phyloP scores from a whole-genome alignment of 2,329 filamentous ascomycete genomes.

The Aspergillus sp. region DNA sequence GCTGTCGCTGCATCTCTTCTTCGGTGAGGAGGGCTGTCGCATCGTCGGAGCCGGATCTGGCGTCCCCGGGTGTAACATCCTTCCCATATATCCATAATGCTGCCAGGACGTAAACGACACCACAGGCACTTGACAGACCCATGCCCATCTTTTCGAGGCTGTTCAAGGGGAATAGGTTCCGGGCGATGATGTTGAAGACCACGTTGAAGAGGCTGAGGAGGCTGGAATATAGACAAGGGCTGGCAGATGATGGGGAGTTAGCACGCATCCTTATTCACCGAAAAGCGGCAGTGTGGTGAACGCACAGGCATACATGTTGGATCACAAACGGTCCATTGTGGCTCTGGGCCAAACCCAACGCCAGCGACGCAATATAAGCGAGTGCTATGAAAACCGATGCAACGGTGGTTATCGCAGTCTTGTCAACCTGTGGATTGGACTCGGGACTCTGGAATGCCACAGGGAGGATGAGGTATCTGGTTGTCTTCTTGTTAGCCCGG shows the following conservation, averaged over 20 bases:
- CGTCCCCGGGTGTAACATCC: conserved; percentile 4
- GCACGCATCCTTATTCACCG: no score
- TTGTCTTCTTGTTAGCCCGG: background rate
- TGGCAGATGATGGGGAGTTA: background rate
- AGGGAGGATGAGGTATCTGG: conserved; percentile 24
- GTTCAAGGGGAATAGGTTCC: conserved; percentile 19
- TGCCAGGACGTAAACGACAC: conserved; percentile 19
- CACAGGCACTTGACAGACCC: conserved; percentile 20
- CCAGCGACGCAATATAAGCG: conserved; percentile 19
- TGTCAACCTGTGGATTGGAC: conserved; percentile 13
- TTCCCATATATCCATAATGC: conserved; percentile 19
- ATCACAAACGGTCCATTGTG: conserved; percentile 4
- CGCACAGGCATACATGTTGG: conserved; percentile 26
- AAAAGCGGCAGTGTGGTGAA: background rate
- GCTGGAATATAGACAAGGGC: conserved; percentile 19
- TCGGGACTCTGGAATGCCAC: conserved; percentile 19
- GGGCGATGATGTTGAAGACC: conserved; percentile 25
- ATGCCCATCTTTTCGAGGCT: conserved; percentile 19
- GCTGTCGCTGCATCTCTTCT: conserved; percentile 34
- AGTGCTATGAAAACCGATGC: conserved; percentile 21
- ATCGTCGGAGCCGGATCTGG: conserved; percentile 2
- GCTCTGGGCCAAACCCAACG: conserved; percentile 6
- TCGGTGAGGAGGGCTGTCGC: conserved; percentile 20
- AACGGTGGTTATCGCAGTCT: conserved; percentile 15
- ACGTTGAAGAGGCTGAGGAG: conserved; percentile 27